These are phyloP conservation scores for Leishmania tarentolae DNA, from an alignment of 208 protist species.

Conservation along the genomic window DNA sequence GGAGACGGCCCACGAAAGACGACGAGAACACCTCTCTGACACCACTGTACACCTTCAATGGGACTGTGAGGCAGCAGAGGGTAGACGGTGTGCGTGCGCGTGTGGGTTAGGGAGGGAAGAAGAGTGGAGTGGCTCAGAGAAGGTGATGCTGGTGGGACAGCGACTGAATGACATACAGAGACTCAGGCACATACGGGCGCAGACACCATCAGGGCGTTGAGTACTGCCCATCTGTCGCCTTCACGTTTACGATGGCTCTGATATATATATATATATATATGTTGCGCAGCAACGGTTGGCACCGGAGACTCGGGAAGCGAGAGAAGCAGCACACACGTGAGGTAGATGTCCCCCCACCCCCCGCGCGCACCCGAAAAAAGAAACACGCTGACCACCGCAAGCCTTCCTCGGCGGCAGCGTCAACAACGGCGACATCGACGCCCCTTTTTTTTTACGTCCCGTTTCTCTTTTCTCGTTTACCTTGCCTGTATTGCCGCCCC, in stretches of 20 bases:
- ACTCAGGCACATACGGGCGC: background rate
- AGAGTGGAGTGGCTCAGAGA: conserved; percentile 13
- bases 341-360: background rate
- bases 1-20: background rate
- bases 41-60: background rate
- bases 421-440: background rate
- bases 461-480: background rate
- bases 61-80: background rate
- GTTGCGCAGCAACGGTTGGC: background rate
- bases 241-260: background rate
- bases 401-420: background rate
- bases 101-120: background rate
- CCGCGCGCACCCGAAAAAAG: background rate
- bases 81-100: too few species aligned
- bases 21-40: background rate
- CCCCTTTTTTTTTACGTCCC: background rate
- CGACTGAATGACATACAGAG: background rate
- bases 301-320: background rate
- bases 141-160: background rate
- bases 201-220: background rate
- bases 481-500: background rate
- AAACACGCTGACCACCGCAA: background rate
- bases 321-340: background rate
- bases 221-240: background rate
- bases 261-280: too few species aligned